Conservation (phyloP, 2,329 filamentous ascomycete species). For the Rutstroemia sp. region DNA sequence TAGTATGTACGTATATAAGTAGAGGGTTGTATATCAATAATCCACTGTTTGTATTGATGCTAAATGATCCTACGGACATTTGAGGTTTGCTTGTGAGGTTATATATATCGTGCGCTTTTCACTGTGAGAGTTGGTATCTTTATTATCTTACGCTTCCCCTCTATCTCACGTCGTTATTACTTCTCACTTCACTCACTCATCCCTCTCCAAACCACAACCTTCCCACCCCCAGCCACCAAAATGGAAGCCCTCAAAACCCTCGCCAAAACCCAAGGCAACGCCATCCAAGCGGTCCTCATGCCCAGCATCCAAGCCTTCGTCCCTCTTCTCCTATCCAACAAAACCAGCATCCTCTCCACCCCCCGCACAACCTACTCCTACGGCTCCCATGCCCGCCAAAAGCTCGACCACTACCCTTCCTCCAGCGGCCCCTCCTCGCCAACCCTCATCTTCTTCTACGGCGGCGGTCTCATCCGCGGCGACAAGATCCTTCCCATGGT, state of each 20-base stretch:
- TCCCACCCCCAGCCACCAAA: not conserved
- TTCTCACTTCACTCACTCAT: not conserved
- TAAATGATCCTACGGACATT: no score
- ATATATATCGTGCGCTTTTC: no score
- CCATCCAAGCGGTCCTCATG: conserved; percentile 16
- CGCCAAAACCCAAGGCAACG: conserved; percentile 12
- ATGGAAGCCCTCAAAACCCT: conserved; percentile 22
- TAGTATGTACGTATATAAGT: no score
- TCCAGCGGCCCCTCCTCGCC: conserved; percentile 7
- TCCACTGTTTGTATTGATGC: no score
- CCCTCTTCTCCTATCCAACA: conserved; percentile 20
- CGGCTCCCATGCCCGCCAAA: conserved; percentile 25
- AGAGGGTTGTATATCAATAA: no score
- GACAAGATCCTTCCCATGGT: conserved; percentile 19
- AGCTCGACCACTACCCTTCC: conserved; percentile 24
- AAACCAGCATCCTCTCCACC: conserved; percentile 20
- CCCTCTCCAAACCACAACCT: not conserved
- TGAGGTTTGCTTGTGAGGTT: no score
- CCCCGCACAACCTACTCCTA: conserved; percentile 18
- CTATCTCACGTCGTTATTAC: not conserved
- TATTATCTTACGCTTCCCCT: not conserved
- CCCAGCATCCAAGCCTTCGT: conserved; percentile 22
- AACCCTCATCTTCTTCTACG: conserved; percentile 27
- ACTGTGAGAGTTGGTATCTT: no score
- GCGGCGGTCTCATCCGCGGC: conserved; percentile 24